A percentile compares a stretch with the other conserved stretches of the same genome.
phyloP scores from a whole-genome alignment of 2,329 filamentous ascomycete genomes.

The Alternaria gansuensis region DNA sequence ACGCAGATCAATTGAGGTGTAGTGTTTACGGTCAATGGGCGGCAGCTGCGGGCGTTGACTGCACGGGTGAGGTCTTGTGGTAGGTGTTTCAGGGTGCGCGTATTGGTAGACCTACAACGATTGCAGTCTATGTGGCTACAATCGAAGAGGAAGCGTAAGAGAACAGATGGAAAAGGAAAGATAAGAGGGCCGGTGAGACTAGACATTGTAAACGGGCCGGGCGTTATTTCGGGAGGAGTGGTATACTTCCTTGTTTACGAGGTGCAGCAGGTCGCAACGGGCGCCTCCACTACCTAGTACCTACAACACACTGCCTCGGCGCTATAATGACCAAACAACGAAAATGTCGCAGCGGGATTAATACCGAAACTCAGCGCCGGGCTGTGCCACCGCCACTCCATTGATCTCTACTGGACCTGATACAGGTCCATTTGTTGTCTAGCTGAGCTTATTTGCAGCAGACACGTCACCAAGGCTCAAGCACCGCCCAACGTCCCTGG shows the following conservation, averaged over 20 bases:
- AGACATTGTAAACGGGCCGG: conserved; percentile 15
- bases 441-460: conserved; percentile 18
- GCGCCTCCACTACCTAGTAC: not conserved
- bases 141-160: conserved; percentile 6
- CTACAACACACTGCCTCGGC: conserved; percentile 15
- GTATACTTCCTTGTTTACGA: conserved; percentile 36
- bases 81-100: conserved; percentile 28
- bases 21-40: conserved; percentile 12
- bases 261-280: conserved; percentile 17
- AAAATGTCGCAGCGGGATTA: conserved; percentile 15
- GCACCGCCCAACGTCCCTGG: conserved; percentile 27
- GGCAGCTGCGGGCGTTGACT: conserved; percentile 19
- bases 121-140: conserved; percentile 13
- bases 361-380: conserved; percentile 18
- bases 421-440: not conserved
- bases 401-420: conserved; percentile 1
- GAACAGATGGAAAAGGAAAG: conserved; percentile 13
- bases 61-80: conserved; percentile 3
- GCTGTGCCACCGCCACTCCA: not conserved
- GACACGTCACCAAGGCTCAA: conserved; percentile 37
- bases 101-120: conserved; percentile 21
- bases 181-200: conserved; percentile 16
- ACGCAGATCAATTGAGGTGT: conserved; percentile 1
- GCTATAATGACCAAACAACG: conserved; percentile 20
- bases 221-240: conserved; percentile 31